Evolutionary conservation across 441 rosid species (phyloP).

Genomic region (Arabidopsis hybrid): DNA sequence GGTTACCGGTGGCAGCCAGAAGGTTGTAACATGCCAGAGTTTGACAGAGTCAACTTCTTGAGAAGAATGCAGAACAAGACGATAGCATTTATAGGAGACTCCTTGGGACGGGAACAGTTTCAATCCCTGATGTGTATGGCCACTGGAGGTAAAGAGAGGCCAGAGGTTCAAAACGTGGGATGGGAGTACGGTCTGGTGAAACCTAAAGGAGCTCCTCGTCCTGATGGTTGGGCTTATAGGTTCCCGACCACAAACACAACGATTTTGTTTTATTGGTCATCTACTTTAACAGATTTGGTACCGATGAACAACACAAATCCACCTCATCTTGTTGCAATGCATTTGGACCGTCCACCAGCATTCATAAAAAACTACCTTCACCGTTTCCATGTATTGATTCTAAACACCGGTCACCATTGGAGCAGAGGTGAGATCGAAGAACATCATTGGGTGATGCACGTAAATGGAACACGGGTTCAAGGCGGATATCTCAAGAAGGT

Average conservation of each 20-base stretch:
- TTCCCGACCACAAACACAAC: slow-evolving; percentile 71
- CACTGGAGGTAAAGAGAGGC: slow-evolving; percentile 61
- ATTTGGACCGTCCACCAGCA: slow-evolving; percentile 72
- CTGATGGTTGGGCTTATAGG: slow-evolving; percentile 74
- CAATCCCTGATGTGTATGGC: slow-evolving; percentile 85
- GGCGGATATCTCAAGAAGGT: slow-evolving; percentile 50
- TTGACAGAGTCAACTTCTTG: slow-evolving; percentile 65
- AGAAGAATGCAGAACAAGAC: slow-evolving; percentile 79
- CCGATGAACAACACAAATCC: slow-evolving; percentile 52
- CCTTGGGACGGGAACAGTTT: slow-evolving; percentile 82
- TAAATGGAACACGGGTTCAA: slow-evolving; percentile 55
- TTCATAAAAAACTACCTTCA: slow-evolving; percentile 62
- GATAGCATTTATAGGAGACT: slow-evolving; percentile 80
- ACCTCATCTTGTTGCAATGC: slow-evolving; percentile 58
- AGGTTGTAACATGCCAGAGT: slow-evolving; percentile 69
- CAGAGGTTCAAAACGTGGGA: slow-evolving; percentile 65
- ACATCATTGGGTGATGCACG: slow-evolving; percentile 72
- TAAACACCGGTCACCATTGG: slow-evolving; percentile 86
- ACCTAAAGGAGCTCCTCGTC: slow-evolving; percentile 59
- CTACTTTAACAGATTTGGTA: slow-evolving; percentile 64
- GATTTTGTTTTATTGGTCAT: slow-evolving; percentile 77
- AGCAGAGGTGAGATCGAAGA: slow-evolving; percentile 66
- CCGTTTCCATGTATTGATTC: slow-evolving; percentile 63
- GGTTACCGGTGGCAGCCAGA: slow-evolving; percentile 78
- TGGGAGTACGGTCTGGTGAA: slow-evolving; percentile 63